A percentile compares a stretch with the other conserved stretches of the same genome.
phyloP scores from a whole-genome alignment of 176 grass and related monocot species.

The Oryza punctata region DNA sequence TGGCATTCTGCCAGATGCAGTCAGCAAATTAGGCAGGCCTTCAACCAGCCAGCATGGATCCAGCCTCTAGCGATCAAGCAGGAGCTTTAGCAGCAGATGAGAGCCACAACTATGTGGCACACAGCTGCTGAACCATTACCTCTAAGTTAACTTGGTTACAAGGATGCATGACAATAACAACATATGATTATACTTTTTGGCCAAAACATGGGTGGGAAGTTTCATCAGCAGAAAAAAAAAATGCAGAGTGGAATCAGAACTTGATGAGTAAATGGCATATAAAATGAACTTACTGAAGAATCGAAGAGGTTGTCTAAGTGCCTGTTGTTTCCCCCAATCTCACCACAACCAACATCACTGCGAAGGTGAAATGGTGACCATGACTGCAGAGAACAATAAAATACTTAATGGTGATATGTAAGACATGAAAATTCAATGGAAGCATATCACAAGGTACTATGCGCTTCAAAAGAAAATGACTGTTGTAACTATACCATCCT shows the following conservation, averaged over 20 bases:
- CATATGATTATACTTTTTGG: not conserved
- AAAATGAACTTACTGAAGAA: conserved; percentile 64
- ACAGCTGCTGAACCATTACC: not conserved
- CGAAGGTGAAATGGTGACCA: conserved; percentile 87
- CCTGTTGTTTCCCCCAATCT: conserved; percentile 30
- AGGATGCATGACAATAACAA: not conserved
- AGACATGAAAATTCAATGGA: conserved; percentile 18
- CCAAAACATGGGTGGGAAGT: not conserved
- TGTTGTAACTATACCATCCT: conserved; percentile 18
- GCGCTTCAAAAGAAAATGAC: conserved; percentile 4
- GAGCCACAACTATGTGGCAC: not conserved
- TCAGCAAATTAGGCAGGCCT: not conserved
- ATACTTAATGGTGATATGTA: conserved; percentile 11
- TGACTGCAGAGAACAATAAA: conserved; percentile 50
- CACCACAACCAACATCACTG: conserved; percentile 30
- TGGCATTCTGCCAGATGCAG: not conserved
- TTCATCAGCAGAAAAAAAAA: not conserved
- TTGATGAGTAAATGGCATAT: conserved; percentile 19
- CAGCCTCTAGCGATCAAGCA: not conserved
- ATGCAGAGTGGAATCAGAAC: conserved; percentile 2
- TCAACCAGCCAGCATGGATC: not conserved
- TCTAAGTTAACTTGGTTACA: not conserved
- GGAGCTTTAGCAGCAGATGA: not conserved
- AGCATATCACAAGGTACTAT: conserved; percentile 9
- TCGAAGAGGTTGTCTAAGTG: conserved; percentile 56